Percentiles rank a stretch among this genome's conserved stretches.
These are phyloP conservation scores for Fusarium falciforme DNA, from an alignment of 2,329 filamentous ascomycete species.

Conservation along the genomic window DNA sequence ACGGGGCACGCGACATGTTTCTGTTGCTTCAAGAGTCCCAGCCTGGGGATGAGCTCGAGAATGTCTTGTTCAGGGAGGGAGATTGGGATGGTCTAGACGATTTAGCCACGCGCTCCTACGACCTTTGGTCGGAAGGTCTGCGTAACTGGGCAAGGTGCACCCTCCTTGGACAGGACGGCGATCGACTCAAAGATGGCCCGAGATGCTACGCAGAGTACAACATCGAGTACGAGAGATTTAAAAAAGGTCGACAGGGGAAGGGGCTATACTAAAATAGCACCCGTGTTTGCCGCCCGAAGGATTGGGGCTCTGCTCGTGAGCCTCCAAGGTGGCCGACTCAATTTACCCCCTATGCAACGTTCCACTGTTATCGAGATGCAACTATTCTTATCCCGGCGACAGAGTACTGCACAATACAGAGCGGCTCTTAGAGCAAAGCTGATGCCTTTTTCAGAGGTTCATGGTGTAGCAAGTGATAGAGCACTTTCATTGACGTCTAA, in stretches of 20 bases:
- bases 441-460: neutral
- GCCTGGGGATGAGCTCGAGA: neutral
- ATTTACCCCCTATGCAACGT: neutral
- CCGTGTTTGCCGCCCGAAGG: neutral
- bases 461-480: neutral
- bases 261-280: neutral
- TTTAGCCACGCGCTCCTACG: neutral
- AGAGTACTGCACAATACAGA: neutral
- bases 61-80: neutral
- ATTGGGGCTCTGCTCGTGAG: neutral
- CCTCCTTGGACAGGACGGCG: neutral
- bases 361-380: neutral
- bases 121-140: neutral
- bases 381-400: neutral
- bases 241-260: neutral
- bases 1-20: neutral
- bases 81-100: neutral
- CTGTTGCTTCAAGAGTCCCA: neutral
- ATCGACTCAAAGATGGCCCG: neutral
- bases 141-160: neutral
- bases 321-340: neutral
- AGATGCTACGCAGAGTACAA: neutral
- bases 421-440: neutral
- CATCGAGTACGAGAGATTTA: neutral
- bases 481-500: neutral